Evolutionary conservation across 2,329 filamentous ascomycete genomes (phyloP).

Genomic region (Verticillium longisporum): DNA sequence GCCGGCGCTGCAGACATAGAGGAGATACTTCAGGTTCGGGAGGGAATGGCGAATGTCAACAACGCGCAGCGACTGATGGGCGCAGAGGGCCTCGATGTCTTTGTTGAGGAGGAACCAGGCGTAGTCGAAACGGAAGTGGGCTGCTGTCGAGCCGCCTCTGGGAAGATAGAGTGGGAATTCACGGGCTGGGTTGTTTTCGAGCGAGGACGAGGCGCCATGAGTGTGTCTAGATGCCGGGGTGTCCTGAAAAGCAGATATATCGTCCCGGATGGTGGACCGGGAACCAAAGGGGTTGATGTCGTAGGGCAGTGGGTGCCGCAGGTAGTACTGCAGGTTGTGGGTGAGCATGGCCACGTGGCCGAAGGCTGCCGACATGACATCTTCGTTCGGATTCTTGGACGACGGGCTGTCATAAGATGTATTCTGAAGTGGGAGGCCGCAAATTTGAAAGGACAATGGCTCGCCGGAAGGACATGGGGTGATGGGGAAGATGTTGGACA

Average conservation of each 20-base stretch:
- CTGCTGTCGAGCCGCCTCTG: conserved; percentile 52
- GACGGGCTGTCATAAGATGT: conserved; percentile 57
- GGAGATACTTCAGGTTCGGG: conserved; percentile 86
- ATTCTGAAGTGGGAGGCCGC: conserved; percentile 72
- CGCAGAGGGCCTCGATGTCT: conserved; percentile 68
- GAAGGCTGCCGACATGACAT: conserved; percentile 71
- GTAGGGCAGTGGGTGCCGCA: conserved; percentile 74
- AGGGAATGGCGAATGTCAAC: conserved; percentile 88
- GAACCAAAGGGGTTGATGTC: conserved; percentile 67
- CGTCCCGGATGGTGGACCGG: conserved; percentile 67
- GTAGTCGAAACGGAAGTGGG: conserved; percentile 91
- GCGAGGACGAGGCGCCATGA: conserved; percentile 5
- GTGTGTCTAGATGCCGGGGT: conserved; percentile 18
- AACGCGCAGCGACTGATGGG: conserved; percentile 64
- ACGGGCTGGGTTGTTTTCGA: conserved; percentile 23
- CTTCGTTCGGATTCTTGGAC: conserved; percentile 45
- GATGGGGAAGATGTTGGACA: conserved; percentile 75
- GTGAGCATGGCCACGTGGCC: conserved; percentile 74
- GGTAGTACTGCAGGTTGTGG: conserved; percentile 72
- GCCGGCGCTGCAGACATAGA: conserved; percentile 84
- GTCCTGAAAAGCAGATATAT: conserved; percentile 53
- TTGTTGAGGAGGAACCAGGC: conserved; percentile 96
- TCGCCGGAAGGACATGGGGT: conserved; percentile 48
- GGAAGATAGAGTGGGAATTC: conserved; percentile 75
- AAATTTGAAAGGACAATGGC: conserved; percentile 77